These are phyloP conservation scores for Hemisphaericaspora xylofermentans DNA, from an alignment of 1,139 yeast species.

Conservation along the genomic window DNA sequence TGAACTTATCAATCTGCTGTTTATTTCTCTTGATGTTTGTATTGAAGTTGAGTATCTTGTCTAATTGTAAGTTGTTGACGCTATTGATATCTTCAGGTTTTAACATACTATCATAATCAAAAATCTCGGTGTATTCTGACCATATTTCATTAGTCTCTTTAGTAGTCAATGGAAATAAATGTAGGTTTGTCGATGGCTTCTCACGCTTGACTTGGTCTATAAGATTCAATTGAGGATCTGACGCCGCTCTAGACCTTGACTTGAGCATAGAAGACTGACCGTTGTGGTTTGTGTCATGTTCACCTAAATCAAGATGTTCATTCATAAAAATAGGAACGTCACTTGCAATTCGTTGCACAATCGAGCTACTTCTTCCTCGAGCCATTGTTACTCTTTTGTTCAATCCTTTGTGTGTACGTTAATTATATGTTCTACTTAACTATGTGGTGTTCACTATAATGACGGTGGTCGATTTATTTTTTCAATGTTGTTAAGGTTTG, in stretches of 20 bases:
- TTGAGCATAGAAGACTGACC: slow-evolving; percentile 8
- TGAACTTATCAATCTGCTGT: slow-evolving; percentile 34
- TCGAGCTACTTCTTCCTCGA: slow-evolving; percentile 49
- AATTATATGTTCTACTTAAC: no score
- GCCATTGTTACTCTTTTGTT: slow-evolving; percentile 18
- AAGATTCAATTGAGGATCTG: slow-evolving; percentile 1
- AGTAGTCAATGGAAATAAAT: slow-evolving; percentile 37
- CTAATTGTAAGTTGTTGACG: slow-evolving; percentile 31
- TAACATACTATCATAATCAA: slow-evolving; percentile 39
- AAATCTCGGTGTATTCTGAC: slow-evolving; percentile 30
- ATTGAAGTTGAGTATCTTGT: slow-evolving; percentile 38
- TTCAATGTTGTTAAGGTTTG: neutral
- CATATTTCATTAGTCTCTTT: slow-evolving; percentile 35
- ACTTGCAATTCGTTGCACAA: slow-evolving; percentile 46
- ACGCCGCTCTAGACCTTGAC: slow-evolving; percentile 22
- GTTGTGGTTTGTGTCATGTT: neutral
- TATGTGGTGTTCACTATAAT: no score
- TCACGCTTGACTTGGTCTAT: neutral
- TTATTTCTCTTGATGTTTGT: slow-evolving; percentile 37
- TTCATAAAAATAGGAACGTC: slow-evolving; percentile 33
- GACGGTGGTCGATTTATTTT: no score
- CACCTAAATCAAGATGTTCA: slow-evolving; percentile 16
- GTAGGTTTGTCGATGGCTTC: neutral
- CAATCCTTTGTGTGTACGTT: no score
- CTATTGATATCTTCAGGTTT: slow-evolving; percentile 30